These are phyloP conservation scores for Botrytis medusae DNA, from an alignment of 2,329 filamentous ascomycete genomes.

Conservation along the genomic window DNA sequence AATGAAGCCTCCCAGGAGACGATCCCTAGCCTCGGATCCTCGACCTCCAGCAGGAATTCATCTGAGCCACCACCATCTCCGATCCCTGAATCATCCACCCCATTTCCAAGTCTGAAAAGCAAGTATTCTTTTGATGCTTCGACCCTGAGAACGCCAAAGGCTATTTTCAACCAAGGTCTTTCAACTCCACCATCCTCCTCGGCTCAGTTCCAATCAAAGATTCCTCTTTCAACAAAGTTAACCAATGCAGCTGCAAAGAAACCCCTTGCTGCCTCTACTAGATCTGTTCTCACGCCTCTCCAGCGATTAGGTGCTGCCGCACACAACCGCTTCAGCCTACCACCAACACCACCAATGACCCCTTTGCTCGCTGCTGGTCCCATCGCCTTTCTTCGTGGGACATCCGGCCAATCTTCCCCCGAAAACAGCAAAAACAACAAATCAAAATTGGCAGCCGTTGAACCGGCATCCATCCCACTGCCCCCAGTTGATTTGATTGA, in stretches of 20 bases:
- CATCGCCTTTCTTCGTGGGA: constrained; percentile 21
- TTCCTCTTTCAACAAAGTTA: constrained; percentile 36
- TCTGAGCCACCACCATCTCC: constrained; percentile 33
- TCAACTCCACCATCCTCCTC: constrained; percentile 32
- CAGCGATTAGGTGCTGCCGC: constrained; percentile 38
- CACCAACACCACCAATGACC: constrained; percentile 36
- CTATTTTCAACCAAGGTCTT: constrained; percentile 19
- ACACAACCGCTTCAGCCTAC: constrained; percentile 29
- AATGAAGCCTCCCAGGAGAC: constrained; percentile 26
- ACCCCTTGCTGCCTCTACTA: background rate
- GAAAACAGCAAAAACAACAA: constrained; percentile 27
- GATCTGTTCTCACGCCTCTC: constrained; percentile 35
- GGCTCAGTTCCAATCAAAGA: constrained; percentile 30
- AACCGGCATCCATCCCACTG: constrained; percentile 43
- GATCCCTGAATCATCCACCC: constrained; percentile 3
- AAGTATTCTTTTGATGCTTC: constrained; percentile 31
- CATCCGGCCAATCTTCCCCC: constrained; percentile 32
- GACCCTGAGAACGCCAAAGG: constrained; percentile 26
- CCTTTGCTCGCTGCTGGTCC: constrained; percentile 22
- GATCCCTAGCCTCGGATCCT: constrained; percentile 30
- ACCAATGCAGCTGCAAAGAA: constrained; percentile 20
- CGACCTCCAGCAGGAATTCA: constrained; percentile 30
- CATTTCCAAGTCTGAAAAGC: constrained; percentile 26
- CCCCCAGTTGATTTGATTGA: constrained; percentile 32
- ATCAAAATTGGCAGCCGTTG: constrained; percentile 26